Evolutionary conservation across 2,329 filamentous ascomycete species (phyloP), one percentile per base, ranked within the genome.

Genomic region (Aspergillus eucalypticola): DNA sequence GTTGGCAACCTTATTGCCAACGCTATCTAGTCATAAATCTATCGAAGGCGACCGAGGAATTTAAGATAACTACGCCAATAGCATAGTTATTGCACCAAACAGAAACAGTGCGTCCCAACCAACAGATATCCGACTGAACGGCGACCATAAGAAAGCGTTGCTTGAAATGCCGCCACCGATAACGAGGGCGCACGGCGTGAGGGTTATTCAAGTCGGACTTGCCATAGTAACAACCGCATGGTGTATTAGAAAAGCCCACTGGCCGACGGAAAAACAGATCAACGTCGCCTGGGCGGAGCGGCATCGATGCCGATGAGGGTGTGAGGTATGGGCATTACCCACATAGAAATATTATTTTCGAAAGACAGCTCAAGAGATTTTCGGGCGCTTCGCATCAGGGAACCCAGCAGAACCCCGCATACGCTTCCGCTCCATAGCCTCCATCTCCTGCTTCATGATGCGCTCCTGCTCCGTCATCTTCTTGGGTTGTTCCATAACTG

Each of bases 391-490:
- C 6, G 70, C 61, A 23, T 71, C 69, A 11, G 69, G 70, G 48
- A 73, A 71, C 3, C 69, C 72, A 15, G 70, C 67, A 8, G 65
- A 66, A 13, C 64, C 66, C 49, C 69, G 69, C 35, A 81, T 76
- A 58, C 88, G 82, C 72, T 92, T 92, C 64, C 84, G 82, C 67
- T 92, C 89, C 76, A 91, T 83, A 35, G 73, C 70, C 57, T 76
- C 74, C 73, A 77, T 75, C 71, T 93, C 90, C 68, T 90, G 89
- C 75, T 89, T 91, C 92, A 96, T 96, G 69, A 95, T 96, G 56
- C 89, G 84, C 76, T 94, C 92, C 3, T 88, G 89, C 72, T 96
- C 91, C 69, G 90, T 94, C 85, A 96, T 94, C 70, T 90, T 95
- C 81, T 90, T 92, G 2, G 87, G 88, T 57, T 84, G 84, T 62